phyloP scores from a whole-genome alignment of 495 filamentous ascomycete species.

The Venustampulla echinocandica region DNA sequence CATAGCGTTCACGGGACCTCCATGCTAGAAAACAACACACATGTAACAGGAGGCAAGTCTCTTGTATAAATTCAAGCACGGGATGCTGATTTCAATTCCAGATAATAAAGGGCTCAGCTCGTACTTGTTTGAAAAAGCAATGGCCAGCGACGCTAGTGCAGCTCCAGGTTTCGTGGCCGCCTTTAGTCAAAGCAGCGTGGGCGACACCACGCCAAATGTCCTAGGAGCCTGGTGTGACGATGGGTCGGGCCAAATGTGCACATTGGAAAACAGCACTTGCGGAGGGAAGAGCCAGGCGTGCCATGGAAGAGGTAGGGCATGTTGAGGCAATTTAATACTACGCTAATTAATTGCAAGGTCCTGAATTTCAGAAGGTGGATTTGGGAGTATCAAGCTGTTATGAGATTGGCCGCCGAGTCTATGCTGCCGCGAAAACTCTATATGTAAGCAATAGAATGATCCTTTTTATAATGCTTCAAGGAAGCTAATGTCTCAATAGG shows the following conservation, averaged over 20 bases:
- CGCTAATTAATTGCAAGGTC: slow-evolving; percentile 38
- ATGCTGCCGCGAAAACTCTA: slow-evolving; percentile 50
- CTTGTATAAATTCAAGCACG: too few relatives aligned
- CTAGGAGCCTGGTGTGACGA: slow-evolving; percentile 77
- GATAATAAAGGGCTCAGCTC: slow-evolving; percentile 96
- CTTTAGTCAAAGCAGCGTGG: slow-evolving; percentile 90
- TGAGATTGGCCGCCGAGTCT: slow-evolving; percentile 64
- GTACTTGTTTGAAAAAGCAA: slow-evolving; percentile 70
- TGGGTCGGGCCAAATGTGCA: slow-evolving; percentile 55
- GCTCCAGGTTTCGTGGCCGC: slow-evolving; percentile 69
- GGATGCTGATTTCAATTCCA: too few relatives aligned
- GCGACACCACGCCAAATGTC: slow-evolving; percentile 85
- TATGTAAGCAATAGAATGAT: slow-evolving; percentile 40
- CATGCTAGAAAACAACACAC: slow-evolving; percentile 84
- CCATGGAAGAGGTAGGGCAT: slow-evolving; percentile 59
- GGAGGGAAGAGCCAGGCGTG: slow-evolving; percentile 61
- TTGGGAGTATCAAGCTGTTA: slow-evolving; percentile 65
- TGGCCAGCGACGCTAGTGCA: slow-evolving; percentile 35
- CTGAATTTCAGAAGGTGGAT: slow-evolving; percentile 61
- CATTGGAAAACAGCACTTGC: slow-evolving; percentile 69
- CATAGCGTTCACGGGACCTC: slow-evolving; percentile 70
- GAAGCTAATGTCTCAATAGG: slow-evolving; percentile 19
- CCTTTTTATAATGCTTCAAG: not conserved
- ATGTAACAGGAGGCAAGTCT: slow-evolving; percentile 81
- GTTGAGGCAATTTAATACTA: not conserved